These are phyloP conservation scores for Globisporangium camurandrum DNA, from an alignment of 352 stramenopile species.

Conservation along the genomic window DNA sequence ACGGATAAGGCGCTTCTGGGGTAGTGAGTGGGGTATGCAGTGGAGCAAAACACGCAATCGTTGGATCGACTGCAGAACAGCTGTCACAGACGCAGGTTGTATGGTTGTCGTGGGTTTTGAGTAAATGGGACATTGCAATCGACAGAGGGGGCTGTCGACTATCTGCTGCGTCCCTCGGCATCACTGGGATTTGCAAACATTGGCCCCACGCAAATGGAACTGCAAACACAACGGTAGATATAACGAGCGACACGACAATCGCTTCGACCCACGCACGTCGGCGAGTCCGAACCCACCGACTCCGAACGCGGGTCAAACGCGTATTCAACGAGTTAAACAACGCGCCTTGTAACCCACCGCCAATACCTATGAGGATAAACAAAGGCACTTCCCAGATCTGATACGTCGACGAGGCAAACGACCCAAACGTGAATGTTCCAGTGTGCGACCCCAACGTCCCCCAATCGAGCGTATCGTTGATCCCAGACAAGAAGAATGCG, in stretches of 20 bases:
- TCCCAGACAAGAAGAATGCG: slow-evolving; percentile 82
- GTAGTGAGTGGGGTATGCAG: slow-evolving; percentile 50
- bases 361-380: slow-evolving; percentile 95
- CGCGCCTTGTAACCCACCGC: slow-evolving; percentile 96
- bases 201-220: slow-evolving; percentile 58
- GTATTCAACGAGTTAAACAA: slow-evolving; percentile 95
- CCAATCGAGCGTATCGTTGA: slow-evolving; percentile 49
- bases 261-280: slow-evolving; percentile 52
- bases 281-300: slow-evolving; percentile 51
- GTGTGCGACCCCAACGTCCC: slow-evolving; percentile 36
- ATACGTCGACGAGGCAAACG: slow-evolving; percentile 87
- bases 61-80: slow-evolving; percentile 35
- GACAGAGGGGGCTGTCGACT: too few relatives aligned
- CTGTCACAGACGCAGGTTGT: slow-evolving; percentile 71
- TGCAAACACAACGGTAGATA: slow-evolving; percentile 56
- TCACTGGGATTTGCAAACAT: too few relatives aligned
- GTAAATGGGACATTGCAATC: too few relatives aligned
- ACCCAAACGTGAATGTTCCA: slow-evolving; percentile 83
- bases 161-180: too few relatives aligned
- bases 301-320: slow-evolving; percentile 82
- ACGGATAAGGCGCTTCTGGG: slow-evolving; percentile 71
- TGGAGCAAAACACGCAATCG: too few relatives aligned
- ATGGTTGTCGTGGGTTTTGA: too few relatives aligned
- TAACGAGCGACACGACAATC: slow-evolving; percentile 44
- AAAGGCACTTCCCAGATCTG: slow-evolving; percentile 92